Base-by-base conservation (phyloP, 2,329 filamentous ascomycete genomes). In the Ilyonectria destructans region DNA sequence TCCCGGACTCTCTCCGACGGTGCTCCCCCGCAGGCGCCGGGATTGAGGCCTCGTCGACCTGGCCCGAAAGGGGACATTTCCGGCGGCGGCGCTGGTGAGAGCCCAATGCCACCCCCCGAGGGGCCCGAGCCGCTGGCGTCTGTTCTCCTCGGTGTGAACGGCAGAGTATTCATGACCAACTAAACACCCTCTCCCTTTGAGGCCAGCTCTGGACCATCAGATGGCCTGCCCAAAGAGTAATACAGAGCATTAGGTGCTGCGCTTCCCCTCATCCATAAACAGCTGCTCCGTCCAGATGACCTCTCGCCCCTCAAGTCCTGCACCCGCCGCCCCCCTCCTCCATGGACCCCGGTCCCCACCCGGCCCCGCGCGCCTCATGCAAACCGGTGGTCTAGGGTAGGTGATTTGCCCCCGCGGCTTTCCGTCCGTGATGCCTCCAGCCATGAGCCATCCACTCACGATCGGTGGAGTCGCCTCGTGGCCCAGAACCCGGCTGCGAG, bases 381-480 rank as follows among this genome's bases (percentile, higher is more conserved):
- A 69, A 29, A 43, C 61, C 57, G 62, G 59, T 51, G 54, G 56
- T 64, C 63, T 69, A 69, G 67, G 69, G 68, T 67, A 58, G 56
- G 29, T 43, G 19, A 26, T 43, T 17, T n/a, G 40, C 40, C 15
- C 37, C 49, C 60, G 57, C 58, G 46, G 54, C 58, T 67, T 71
- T 62, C 71, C 69, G 64, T 43, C 56, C 33, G 37, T 43, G 4
- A 40, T 37, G 52, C 31, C 56, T 56, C 48, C 55, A 56, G 13
- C 51, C 62, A 67, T 73, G 48, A 56, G 13, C 51, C 62, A 68
- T 73, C 74, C 74, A 76, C 64, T 76, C 74, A 76, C 54, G 60
- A 73, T 69, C 72, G 58, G 68, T 74, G 66, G 71, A 69, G 70
- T 65, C 59, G 43, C 74, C 74, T 72, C 74, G 74, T 76, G 74